Evolutionary conservation across 805 yeast species (phyloP), one percentile per base, ranked within the genome.

Genomic region (Martiniozyma abietophila): DNA sequence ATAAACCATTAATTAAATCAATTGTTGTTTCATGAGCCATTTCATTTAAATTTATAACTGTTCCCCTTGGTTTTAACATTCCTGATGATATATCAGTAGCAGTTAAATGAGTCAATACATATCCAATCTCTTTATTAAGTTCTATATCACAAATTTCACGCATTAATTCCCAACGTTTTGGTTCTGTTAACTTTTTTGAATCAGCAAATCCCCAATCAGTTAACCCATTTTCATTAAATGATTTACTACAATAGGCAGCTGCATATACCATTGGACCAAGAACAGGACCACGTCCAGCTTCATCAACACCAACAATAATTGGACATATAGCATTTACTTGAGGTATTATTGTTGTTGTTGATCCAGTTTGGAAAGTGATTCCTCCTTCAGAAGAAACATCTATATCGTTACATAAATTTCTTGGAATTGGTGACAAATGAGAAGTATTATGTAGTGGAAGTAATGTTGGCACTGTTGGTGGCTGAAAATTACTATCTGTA

Each of bases 271-370:
- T 92, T 0, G 97, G 94, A 0, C 98, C 98, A 26, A 94, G 49
- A 0, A 94, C 96, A 0, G 99, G 99, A 0, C 99, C 99, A 45
- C 99, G 68, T 1, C 99, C 99, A 0, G 99, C 99, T 54, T 92
- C 99, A 56, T 92, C 99, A 1, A 92, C 95, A 1, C 99, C 99
- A 8, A 92, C 57, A 7, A 77, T 66, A 2, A 77, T 68, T 1
- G 68, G 62, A n/a, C n/a, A n/a, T n/a, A n/a, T n/a, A n/a, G n/a
- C n/a, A n/a, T n/a, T n/a, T n/a, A n/a, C n/a, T n/a, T n/a, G n/a
- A n/a, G n/a, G n/a, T n/a, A n/a, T n/a, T n/a, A n/a, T n/a, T n/a
- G n/a, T n/a, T n/a, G n/a, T n/a, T n/a, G n/a, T n/a, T n/a, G n/a
- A n/a, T n/a, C n/a, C n/a, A n/a, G n/a, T n/a, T n/a, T n/a, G n/a